These are phyloP conservation scores for Uronychia setigera DNA, from an alignment of 73 alveolate species.

Conservation along the genomic window DNA sequence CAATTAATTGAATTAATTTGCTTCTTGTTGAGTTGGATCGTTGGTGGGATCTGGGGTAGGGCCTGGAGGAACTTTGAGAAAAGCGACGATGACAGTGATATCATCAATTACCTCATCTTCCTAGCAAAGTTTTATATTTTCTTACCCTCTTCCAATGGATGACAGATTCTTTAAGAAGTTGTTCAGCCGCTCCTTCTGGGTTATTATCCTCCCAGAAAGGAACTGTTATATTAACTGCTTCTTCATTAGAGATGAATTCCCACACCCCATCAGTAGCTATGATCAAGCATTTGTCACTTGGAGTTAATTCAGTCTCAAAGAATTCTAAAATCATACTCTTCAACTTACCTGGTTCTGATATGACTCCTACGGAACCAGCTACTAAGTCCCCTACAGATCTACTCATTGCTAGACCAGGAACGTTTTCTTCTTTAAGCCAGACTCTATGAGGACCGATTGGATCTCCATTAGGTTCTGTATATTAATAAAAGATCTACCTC, in stretches of 20 bases:
- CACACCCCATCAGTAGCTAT: conserved; percentile 71
- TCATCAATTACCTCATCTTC: conserved; percentile 10
- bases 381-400: conserved; percentile 64
- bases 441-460: conserved; percentile 80
- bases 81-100: conserved; percentile 7
- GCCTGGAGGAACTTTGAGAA: neutral
- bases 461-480: conserved; percentile 71
- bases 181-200: conserved; percentile 61
- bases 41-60: no score
- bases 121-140: neutral
- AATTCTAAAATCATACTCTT: neutral
- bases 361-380: conserved; percentile 63
- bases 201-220: conserved; percentile 56
- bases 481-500: neutral
- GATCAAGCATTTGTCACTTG: conserved; percentile 36
- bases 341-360: conserved; percentile 43
- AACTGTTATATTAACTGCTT: conserved; percentile 27
- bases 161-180: conserved; percentile 27
- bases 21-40: no score
- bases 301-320: conserved; percentile 31
- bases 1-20: no score
- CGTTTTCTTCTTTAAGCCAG: conserved; percentile 62
- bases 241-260: conserved; percentile 62
- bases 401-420: conserved; percentile 75
- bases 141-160: conserved; percentile 53